These are phyloP conservation scores for Rhizoctonia solani DNA, from an alignment of 1,284 basidiomycete species.

Conservation along the genomic window DNA sequence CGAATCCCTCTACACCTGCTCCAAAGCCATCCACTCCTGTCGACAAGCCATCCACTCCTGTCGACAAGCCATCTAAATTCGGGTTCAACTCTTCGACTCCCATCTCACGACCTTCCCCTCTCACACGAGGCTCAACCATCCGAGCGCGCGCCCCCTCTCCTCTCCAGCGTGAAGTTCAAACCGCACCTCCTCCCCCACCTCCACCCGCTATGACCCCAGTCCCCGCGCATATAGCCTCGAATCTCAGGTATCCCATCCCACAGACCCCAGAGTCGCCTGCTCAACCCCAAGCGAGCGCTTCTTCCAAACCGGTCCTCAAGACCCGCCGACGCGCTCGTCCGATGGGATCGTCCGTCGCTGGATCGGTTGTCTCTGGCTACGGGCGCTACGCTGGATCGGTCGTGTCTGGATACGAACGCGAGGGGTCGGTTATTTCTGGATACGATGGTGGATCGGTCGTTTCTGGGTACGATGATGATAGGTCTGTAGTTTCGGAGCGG, in stretches of 20 bases:
- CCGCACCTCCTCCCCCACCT: not conserved
- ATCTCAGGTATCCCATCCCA: not conserved
- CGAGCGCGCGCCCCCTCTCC: not conserved
- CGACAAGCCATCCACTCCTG: no score
- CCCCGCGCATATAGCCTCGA: not conserved
- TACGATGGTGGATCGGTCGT: conserved; percentile 4
- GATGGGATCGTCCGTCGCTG: conserved; percentile 11
- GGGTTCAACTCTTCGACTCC: no score
- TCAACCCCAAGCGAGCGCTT: not conserved
- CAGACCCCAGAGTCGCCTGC: not conserved
- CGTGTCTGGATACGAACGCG: not conserved
- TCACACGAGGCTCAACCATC: not conserved
- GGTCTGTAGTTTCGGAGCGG: not conserved
- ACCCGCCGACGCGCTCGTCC: not conserved
- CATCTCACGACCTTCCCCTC: not conserved
- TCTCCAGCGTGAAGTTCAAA: not conserved
- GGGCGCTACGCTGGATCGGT: not conserved
- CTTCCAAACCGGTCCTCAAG: not conserved
- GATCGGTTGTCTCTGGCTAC: not conserved
- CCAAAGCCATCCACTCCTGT: not conserved
- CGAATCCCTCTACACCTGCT: not conserved
- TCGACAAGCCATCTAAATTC: no score
- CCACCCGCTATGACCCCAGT: not conserved
- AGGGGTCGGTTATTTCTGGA: not conserved
- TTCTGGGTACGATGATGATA: conserved; percentile 4